Conservation (phyloP, 305 asterid genomes). For the Fraxinus platypoda region DNA sequence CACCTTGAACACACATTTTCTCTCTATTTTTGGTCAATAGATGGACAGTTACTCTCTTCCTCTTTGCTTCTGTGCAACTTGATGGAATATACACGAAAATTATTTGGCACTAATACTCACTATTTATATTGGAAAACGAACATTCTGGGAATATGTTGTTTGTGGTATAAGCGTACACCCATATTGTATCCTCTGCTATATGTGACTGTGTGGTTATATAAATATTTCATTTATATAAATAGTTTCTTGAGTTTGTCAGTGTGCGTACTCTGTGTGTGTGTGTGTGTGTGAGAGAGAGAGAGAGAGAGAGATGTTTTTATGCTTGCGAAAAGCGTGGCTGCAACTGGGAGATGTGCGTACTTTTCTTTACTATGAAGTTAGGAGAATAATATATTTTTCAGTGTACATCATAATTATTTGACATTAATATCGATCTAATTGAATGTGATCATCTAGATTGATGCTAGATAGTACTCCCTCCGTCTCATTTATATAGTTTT, state of each 20-base stretch:
- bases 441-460: too few relatives aligned
- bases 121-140: conserved; percentile 35
- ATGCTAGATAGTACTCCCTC: too few relatives aligned
- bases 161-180: conserved; percentile 23
- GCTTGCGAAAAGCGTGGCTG: conserved; percentile 34
- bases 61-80: conserved; percentile 23
- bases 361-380: background rate
- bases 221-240: background rate
- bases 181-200: conserved; percentile 7
- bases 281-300: background rate
- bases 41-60: background rate
- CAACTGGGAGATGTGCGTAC: background rate
- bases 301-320: background rate
- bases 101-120: conserved; percentile 9
- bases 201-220: background rate
- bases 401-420: background rate
- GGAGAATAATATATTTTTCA: background rate
- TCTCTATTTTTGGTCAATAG: conserved; percentile 15
- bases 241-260: background rate
- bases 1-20: conserved; percentile 71
- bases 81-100: conserved; percentile 27
- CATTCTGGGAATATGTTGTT: conserved; percentile 64
- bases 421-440: too few relatives aligned
- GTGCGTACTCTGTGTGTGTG: background rate
- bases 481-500: too few relatives aligned